phyloP scores from a whole-genome alignment of 305 asterid genomes.

The Solanum chacoense region DNA sequence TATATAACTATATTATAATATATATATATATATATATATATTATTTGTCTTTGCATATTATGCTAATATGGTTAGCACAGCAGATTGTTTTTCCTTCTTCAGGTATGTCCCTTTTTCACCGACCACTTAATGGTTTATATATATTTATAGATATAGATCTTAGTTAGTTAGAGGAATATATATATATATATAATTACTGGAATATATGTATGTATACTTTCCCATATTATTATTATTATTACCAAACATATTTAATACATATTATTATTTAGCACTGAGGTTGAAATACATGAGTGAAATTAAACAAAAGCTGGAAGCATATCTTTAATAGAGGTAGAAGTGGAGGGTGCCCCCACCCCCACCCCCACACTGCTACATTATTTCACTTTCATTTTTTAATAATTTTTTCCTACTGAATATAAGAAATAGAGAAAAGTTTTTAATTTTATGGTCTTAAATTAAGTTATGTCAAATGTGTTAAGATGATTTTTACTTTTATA shows the following conservation, averaged over 20 bases:
- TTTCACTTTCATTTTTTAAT: neutral
- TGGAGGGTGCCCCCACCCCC: neutral
- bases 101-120: neutral
- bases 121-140: neutral
- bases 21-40: neutral
- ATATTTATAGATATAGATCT: too few relatives aligned
- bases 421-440: neutral
- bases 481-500: too few relatives aligned
- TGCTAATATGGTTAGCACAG: neutral
- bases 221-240: neutral
- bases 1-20: neutral
- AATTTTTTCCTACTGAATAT: neutral
- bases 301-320: neutral
- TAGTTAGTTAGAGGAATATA: neutral
- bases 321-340: neutral
- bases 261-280: neutral
- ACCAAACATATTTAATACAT: neutral
- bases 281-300: neutral
- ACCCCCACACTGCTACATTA: neutral
- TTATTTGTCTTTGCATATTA: neutral
- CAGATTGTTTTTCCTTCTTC: neutral
- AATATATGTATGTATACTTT: neutral
- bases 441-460: too few relatives aligned
- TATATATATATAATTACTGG: neutral
- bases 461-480: neutral